A percentile compares a stretch with the other conserved stretches of the same genome.
These are phyloP conservation scores for Bipolaris cookei DNA, from an alignment of 2,329 filamentous ascomycete species.

Conservation along the genomic window DNA sequence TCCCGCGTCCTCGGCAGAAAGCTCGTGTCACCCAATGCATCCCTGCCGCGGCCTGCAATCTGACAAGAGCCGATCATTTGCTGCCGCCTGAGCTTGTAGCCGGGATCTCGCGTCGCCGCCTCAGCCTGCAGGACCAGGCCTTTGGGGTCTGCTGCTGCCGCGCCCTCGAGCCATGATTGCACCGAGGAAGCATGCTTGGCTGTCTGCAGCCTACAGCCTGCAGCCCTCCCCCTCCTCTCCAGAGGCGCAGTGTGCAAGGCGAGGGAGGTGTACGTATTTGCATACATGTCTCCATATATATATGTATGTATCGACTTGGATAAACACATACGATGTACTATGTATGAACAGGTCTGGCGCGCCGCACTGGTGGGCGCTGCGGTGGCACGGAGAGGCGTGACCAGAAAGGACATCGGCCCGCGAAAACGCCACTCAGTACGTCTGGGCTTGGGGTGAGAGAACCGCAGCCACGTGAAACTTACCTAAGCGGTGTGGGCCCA, in stretches of 20 bases:
- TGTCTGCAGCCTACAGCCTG: constrained; percentile 10
- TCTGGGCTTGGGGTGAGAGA: constrained; percentile 24
- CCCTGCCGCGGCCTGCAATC: constrained; percentile 37
- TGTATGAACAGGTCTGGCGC: constrained; percentile 1
- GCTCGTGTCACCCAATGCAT: constrained; percentile 40
- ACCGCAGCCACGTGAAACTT: constrained; percentile 46
- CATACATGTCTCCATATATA: too few species aligned
- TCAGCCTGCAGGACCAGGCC: constrained; percentile 40
- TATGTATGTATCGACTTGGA: too few species aligned
- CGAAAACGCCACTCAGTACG: constrained; percentile 32
- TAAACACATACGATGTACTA: too few species aligned
- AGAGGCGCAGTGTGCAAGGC: constrained; percentile 18
- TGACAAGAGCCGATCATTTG: constrained; percentile 42
- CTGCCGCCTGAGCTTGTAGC: constrained; percentile 38
- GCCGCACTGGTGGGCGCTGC: constrained; percentile 27
- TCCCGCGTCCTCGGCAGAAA: constrained; percentile 43
- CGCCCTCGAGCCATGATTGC: constrained; percentile 22
- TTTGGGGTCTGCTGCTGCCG: constrained; percentile 30
- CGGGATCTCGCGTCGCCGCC: constrained; percentile 31
- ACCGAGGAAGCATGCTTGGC: constrained; percentile 13
- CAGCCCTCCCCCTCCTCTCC: constrained; percentile 2
- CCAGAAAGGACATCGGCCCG: constrained; percentile 33
- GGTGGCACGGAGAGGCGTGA: constrained; percentile 24
- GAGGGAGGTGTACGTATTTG: constrained; percentile 20
- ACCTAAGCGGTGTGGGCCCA: constrained; percentile 33